A percentile compares a stretch with the other conserved stretches of the same genome.
phyloP scores from a whole-genome alignment of 768 basidiomycete species.

The Rossbeevera mucosa region DNA sequence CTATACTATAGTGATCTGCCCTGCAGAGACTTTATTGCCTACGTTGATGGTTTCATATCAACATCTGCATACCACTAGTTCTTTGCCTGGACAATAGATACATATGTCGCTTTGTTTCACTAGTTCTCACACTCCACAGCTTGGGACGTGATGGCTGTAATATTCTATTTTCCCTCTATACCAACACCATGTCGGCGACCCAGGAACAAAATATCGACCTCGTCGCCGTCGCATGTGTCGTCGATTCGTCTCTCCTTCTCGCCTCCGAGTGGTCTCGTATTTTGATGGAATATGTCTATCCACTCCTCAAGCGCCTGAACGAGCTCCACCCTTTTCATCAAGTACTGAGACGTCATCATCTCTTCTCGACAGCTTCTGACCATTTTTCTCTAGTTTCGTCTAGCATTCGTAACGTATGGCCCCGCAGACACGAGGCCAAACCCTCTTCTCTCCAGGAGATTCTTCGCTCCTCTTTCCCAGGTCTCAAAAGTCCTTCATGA shows the following conservation, averaged over 20 bases:
- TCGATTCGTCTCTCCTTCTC: constrained; percentile 57
- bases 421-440: constrained; percentile 50
- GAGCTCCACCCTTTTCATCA: constrained; percentile 39
- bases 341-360: constrained; percentile 26
- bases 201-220: constrained; percentile 25
- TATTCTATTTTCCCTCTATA: not conserved
- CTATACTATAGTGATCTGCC: constrained; percentile 10
- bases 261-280: constrained; percentile 49
- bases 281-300: constrained; percentile 44
- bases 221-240: constrained; percentile 52
- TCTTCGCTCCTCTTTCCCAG: constrained; percentile 44
- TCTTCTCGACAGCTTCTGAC: not conserved
- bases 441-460: constrained; percentile 53
- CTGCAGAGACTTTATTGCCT: constrained; percentile 6
- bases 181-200: constrained; percentile 21
- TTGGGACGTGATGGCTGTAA: not conserved
- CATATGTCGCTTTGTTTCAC: not conserved
- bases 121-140: constrained; percentile 3
- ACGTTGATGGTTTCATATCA: not conserved
- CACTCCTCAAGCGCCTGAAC: constrained; percentile 47
- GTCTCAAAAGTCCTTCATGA: constrained; percentile 44
- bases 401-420: constrained; percentile 63
- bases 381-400: constrained; percentile 29
- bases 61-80: constrained; percentile 17
- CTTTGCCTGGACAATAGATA: constrained; percentile 9